Evolutionary conservation across 2,329 filamentous ascomycete species (phyloP).

Genomic region (Talaromyces funiculosus): DNA sequence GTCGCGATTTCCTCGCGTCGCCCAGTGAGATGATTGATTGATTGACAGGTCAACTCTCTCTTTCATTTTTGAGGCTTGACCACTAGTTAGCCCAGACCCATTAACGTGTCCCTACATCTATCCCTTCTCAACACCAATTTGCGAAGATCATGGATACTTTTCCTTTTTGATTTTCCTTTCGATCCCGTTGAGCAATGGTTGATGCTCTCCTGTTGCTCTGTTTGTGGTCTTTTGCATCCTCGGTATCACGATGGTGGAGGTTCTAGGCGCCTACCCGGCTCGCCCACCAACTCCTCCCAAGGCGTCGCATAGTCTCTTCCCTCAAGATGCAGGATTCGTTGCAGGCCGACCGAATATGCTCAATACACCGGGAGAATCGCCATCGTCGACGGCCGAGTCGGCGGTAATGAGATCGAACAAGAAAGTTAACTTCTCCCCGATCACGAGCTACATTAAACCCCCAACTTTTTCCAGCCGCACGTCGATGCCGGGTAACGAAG

Average conservation of each 20-base stretch:
- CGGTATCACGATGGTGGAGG: conserved; percentile 37
- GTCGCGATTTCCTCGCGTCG: conserved; percentile 5
- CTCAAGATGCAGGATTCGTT: conserved; percentile 32
- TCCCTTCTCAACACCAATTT: neutral
- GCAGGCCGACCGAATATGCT: conserved; percentile 29
- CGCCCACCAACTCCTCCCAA: conserved; percentile 54
- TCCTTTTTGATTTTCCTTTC: neutral
- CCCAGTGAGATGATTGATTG: neutral
- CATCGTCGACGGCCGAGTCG: conserved; percentile 35
- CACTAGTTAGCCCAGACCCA: neutral
- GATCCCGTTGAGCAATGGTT: conserved; percentile 9
- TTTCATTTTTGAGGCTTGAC: neutral
- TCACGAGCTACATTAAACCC: conserved; percentile 50
- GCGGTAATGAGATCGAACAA: conserved; percentile 42
- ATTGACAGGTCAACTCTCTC: neutral
- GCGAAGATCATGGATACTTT: neutral
- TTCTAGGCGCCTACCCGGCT: conserved; percentile 44
- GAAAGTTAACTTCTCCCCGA: conserved; percentile 59
- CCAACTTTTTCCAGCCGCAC: conserved; percentile 29
- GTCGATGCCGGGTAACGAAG: conserved; percentile 24
- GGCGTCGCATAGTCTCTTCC: conserved; percentile 26
- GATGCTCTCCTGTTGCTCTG: conserved; percentile 1
- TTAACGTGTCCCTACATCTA: neutral
- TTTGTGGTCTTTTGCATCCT: conserved; percentile 7
- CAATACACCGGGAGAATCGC: conserved; percentile 40